phyloP scores from a whole-genome alignment of 345 rosid genomes.

The Lumnitzera littorea region DNA sequence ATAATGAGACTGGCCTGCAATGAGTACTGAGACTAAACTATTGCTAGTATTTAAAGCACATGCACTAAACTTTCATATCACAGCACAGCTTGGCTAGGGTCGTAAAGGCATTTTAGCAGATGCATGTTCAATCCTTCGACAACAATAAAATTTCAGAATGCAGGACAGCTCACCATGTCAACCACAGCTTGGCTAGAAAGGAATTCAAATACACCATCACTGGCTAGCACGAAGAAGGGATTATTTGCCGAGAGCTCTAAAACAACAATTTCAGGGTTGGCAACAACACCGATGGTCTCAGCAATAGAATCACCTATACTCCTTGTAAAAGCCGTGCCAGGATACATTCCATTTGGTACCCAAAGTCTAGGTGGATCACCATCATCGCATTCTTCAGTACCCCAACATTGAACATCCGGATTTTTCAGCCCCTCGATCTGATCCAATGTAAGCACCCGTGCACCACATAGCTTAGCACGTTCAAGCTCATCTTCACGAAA shows the following conservation, averaged over 20 bases:
- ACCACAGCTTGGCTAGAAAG: slow-evolving; percentile 91
- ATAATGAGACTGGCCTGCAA: too few relatives aligned
- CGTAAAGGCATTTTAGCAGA: too few relatives aligned
- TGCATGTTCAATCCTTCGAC: too few relatives aligned
- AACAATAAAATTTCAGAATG: not conserved
- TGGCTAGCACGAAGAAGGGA: slow-evolving; percentile 94
- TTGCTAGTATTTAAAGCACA: too few relatives aligned
- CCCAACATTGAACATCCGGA: slow-evolving; percentile 97
- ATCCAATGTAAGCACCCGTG: slow-evolving; percentile 91
- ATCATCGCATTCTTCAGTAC: slow-evolving; percentile 87
- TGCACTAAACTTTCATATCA: too few relatives aligned
- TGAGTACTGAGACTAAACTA: too few relatives aligned
- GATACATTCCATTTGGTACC: slow-evolving; percentile 94
- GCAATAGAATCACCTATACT: slow-evolving; percentile 94
- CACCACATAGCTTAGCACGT: slow-evolving; percentile 86
- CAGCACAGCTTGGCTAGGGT: too few relatives aligned
- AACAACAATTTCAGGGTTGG: slow-evolving; percentile 90
- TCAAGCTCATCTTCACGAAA: slow-evolving; percentile 79
- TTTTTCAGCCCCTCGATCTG: slow-evolving; percentile 95
- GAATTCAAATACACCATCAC: slow-evolving; percentile 98
- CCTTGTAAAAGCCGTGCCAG: slow-evolving; percentile 97
- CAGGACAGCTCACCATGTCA: slow-evolving; percentile 83
- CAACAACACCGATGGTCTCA: slow-evolving; percentile 89
- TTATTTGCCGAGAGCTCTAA: slow-evolving; percentile 71
- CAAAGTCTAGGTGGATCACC: slow-evolving; percentile 99